phyloP scores from a whole-genome alignment of 176 grass and related monocot genomes.

The Oryza longistaminata region DNA sequence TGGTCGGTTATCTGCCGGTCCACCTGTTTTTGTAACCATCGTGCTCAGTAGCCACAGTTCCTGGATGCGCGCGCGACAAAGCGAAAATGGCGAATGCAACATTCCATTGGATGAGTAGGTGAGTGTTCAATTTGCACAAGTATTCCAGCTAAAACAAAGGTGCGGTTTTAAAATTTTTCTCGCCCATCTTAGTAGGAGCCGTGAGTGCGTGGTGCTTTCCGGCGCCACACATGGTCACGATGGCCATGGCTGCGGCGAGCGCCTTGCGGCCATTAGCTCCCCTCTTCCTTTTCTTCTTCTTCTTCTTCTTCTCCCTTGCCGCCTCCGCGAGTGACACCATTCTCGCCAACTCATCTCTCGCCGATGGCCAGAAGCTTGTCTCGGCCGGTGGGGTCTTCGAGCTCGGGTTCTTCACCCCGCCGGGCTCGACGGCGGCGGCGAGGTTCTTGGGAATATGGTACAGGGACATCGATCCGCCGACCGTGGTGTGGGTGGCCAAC shows the following conservation, averaged over 20 bases:
- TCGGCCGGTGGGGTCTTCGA: slow-evolving; percentile 45
- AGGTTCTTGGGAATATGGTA: slow-evolving; percentile 83
- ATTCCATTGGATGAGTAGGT: not conserved
- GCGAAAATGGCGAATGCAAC: not conserved
- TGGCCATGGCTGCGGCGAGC: slow-evolving; percentile 23
- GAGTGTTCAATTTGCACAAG: not conserved
- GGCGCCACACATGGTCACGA: not conserved
- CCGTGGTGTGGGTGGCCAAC: slow-evolving; percentile 86
- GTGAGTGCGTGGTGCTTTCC: not conserved
- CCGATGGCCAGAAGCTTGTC: slow-evolving; percentile 48
- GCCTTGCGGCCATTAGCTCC: slow-evolving; percentile 15
- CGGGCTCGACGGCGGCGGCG: not conserved
- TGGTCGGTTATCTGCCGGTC: not conserved
- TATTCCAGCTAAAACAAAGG: not conserved
- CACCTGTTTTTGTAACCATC: not conserved
- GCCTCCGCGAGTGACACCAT: slow-evolving; percentile 38
- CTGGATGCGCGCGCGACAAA: not conserved
- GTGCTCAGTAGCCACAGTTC: not conserved
- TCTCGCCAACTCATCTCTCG: slow-evolving; percentile 30
- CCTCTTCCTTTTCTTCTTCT: slow-evolving; percentile 1
- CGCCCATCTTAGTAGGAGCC: not conserved
- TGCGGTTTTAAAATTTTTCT: not conserved
- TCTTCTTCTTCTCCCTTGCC: slow-evolving; percentile 24
- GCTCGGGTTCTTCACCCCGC: slow-evolving; percentile 72
- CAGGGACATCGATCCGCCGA: slow-evolving; percentile 34